Conservation (phyloP, 805 yeast species). For the Wickerhamiella slavikovae region DNA sequence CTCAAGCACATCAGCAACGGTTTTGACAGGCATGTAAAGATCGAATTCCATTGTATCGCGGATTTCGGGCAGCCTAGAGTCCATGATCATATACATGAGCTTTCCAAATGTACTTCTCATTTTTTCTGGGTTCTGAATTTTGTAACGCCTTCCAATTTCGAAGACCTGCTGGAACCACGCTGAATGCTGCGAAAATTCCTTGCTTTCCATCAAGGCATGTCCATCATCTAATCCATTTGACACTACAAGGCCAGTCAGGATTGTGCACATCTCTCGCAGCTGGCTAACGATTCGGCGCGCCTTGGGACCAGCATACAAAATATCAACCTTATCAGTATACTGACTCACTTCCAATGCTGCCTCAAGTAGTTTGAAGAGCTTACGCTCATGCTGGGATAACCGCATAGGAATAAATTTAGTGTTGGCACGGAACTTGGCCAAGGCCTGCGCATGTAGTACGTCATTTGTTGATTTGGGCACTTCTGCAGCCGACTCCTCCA, state of each 20-base stretch:
- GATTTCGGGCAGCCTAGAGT: slow-evolving; percentile 53
- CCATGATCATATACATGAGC: slow-evolving; percentile 70
- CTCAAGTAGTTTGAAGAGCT: slow-evolving; percentile 40
- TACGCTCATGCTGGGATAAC: slow-evolving; percentile 46
- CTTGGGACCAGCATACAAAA: slow-evolving; percentile 43
- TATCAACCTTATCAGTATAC: slow-evolving; percentile 62
- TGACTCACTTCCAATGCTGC: slow-evolving; percentile 65
- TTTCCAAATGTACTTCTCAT: slow-evolving; percentile 67
- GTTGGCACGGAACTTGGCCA: slow-evolving; percentile 18
- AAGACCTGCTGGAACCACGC: slow-evolving; percentile 53
- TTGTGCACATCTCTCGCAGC: slow-evolving; percentile 56
- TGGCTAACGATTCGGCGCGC: slow-evolving; percentile 53
- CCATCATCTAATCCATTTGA: slow-evolving; percentile 60
- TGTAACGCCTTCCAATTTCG: slow-evolving; percentile 64
- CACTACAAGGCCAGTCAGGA: slow-evolving; percentile 56
- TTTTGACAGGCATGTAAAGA: slow-evolving; percentile 47
- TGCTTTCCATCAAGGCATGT: slow-evolving; percentile 34
- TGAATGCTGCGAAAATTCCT: slow-evolving; percentile 47
- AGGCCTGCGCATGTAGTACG: slow-evolving; percentile 4
- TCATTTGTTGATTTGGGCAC: slow-evolving; percentile 6
- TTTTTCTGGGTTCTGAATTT: slow-evolving; percentile 66
- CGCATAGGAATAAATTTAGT: slow-evolving; percentile 45
- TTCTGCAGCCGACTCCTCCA: slow-evolving; percentile 5
- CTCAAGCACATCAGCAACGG: slow-evolving; percentile 30
- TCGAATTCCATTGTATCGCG: slow-evolving; percentile 56